These are phyloP conservation scores for Xenoacremonium recifei DNA, from an alignment of 2,329 filamentous ascomycete genomes.

Conservation along the genomic window DNA sequence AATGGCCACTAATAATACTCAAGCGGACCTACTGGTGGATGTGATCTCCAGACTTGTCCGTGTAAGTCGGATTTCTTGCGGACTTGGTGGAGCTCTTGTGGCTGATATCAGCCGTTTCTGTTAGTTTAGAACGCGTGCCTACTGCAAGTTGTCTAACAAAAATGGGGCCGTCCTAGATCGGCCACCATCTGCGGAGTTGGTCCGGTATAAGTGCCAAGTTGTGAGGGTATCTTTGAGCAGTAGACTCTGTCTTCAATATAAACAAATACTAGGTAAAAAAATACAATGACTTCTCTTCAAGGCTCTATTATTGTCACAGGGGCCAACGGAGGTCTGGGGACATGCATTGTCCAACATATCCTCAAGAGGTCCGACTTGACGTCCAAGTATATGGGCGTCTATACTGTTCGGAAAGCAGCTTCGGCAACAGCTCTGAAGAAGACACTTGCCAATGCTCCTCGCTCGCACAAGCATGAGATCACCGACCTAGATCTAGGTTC, in stretches of 20 bases:
- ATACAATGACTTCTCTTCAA: constrained; percentile 14
- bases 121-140: constrained; percentile 5
- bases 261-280: neutral
- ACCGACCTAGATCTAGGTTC: constrained; percentile 32
- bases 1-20: neutral
- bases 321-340: constrained; percentile 38
- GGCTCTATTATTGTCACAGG: constrained; percentile 38
- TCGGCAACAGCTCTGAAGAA: constrained; percentile 27
- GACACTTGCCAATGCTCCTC: constrained; percentile 17
- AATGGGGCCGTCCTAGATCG: neutral
- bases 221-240: neutral
- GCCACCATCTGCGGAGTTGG: neutral
- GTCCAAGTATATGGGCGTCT: constrained; percentile 32
- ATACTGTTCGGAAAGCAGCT: constrained; percentile 33
- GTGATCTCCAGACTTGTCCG: constrained; percentile 1
- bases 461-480: constrained; percentile 30
- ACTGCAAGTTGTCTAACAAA: neutral
- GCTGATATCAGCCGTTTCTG: constrained; percentile 23
- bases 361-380: constrained; percentile 28
- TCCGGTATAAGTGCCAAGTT: neutral
- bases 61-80: constrained; percentile 10
- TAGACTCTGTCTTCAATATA: neutral
- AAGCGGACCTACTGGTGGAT: neutral
- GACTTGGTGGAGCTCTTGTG: constrained; percentile 12
- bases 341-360: constrained; percentile 30